Percentiles rank a stretch among this genome's conserved stretches.
Evolutionary conservation across 768 basidiomycete genomes (phyloP).

Genomic region (Suillus bovinus): DNA sequence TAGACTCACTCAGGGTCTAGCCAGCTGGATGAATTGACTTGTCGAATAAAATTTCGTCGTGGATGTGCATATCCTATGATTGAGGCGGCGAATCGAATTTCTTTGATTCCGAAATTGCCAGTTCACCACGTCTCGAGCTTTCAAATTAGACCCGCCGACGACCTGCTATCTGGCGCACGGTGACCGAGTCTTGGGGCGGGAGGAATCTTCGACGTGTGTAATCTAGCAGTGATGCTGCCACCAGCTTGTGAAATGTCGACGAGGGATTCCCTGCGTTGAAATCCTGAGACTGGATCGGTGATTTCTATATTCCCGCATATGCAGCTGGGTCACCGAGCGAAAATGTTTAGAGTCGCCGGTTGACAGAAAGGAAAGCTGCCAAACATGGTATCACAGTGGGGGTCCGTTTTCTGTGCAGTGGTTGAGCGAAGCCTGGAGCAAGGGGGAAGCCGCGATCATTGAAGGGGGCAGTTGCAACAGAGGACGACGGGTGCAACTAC

Average conservation of each 20-base stretch:
- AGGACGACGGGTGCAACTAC: background rate
- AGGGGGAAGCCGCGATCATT: background rate
- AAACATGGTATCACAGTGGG: background rate
- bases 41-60: background rate
- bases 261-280: background rate
- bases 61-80: background rate
- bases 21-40: background rate
- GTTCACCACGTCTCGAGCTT: background rate
- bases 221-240: background rate
- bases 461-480: background rate
- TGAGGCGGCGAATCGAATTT: background rate
- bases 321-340: background rate
- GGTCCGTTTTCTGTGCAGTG: background rate
- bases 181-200: background rate
- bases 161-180: background rate
- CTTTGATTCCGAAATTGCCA: background rate
- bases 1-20: background rate
- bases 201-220: background rate
- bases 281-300: background rate
- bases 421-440: background rate
- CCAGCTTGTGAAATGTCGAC: background rate
- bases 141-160: background rate
- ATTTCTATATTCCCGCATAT: background rate
- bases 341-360: background rate
- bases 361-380: background rate